phyloP scores from a whole-genome alignment of 176 grass and related monocot species.

The barley (Hordeum vulgare) region MorexV3_pseudomolecules_assembly NC_058521.1:463695828-463696327 shows the following conservation, averaged over 20 bases:
- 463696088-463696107: conserved; percentile 90
- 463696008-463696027: conserved; percentile 82
- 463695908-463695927: no score
- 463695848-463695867: no score
- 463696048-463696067: conserved; percentile 87
- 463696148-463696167: not conserved
- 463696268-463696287: conserved; percentile 86
- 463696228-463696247: conserved; percentile 61
- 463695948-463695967: conserved; percentile 5
- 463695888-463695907: no score
- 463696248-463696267: conserved; percentile 70
- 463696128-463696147: conserved; percentile 30
- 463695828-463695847: no score
- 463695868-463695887: no score
- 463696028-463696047: conserved; percentile 93
- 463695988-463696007: conserved; percentile 87
- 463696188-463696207: no score
- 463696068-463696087: conserved; percentile 82
- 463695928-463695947: conserved; percentile 11
- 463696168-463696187: no score
- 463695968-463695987: conserved; percentile 85
- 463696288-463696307: conserved; percentile 92
- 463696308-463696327: conserved; percentile 89
- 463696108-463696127: conserved; percentile 80
- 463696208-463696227: not conserved